Percentiles rank a stretch among this genome's conserved stretches.
These are phyloP conservation scores for Aspergillus viridinutans DNA, from an alignment of 2,329 filamentous ascomycete genomes.

Conservation along the genomic window DNA sequence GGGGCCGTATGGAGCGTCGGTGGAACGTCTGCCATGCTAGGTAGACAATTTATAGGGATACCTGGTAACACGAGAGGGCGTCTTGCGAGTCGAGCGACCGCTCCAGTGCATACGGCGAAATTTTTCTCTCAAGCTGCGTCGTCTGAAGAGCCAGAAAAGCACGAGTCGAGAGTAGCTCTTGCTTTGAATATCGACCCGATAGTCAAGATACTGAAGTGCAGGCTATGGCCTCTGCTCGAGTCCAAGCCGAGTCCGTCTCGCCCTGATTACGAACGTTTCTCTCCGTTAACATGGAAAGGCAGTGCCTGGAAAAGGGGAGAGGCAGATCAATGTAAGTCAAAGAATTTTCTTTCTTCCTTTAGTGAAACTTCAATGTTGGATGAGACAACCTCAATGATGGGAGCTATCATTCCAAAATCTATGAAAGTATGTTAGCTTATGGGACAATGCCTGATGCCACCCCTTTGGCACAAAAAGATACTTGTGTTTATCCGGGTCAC, in stretches of 20 bases:
- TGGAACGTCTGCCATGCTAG: slow-evolving; percentile 56
- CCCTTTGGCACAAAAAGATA: not conserved
- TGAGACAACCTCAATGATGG: not conserved
- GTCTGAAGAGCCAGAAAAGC: slow-evolving; percentile 62
- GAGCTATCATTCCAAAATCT: not conserved
- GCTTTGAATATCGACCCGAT: slow-evolving; percentile 76
- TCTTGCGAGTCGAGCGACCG: slow-evolving; percentile 67
- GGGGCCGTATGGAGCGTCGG: slow-evolving; percentile 75
- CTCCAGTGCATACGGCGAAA: slow-evolving; percentile 57
- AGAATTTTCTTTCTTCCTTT: not conserved
- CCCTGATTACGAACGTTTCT: slow-evolving; percentile 25
- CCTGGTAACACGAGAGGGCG: slow-evolving; percentile 62
- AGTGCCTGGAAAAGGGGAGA: slow-evolving; percentile 35
- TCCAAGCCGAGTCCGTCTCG: slow-evolving; percentile 22
- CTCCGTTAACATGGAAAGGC: slow-evolving; percentile 38
- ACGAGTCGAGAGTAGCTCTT: slow-evolving; percentile 70
- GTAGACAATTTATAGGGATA: slow-evolving; percentile 42
- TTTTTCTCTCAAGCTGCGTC: slow-evolving; percentile 50
- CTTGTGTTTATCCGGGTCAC: not conserved
- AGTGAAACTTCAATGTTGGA: not conserved
- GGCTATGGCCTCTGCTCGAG: slow-evolving; percentile 16
- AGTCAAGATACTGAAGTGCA: slow-evolving; percentile 58
- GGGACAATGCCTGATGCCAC: not conserved
- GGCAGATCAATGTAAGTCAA: slow-evolving; percentile 30
- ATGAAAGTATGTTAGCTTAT: not conserved